Base-by-base conservation (phyloP, 2,329 filamentous ascomycete species). In the Botryotinia globosa region DNA sequence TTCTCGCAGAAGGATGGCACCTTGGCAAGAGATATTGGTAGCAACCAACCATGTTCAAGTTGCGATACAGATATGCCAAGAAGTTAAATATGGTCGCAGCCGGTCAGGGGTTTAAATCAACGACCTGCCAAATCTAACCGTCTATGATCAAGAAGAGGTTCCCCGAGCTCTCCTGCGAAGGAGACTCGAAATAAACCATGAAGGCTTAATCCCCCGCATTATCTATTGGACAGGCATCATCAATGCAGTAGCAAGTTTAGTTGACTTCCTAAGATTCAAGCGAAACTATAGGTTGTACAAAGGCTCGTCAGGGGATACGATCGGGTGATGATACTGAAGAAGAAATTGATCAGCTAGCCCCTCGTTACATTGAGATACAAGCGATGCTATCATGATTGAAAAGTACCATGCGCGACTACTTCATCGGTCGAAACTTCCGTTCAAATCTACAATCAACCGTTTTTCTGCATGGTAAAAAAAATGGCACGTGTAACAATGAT, bases 311-410 rank as follows among this genome's bases (percentile, higher is more conserved):
- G 70, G 64, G 70, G 51, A 34, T 39, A 18, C 59, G 18, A 51
- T 72, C 70, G 70, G 48, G 48, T 72, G 70, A 72, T 61, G 39
- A n/a, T 18, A 25, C 51, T n/a, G 37, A 68, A 61, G 51, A 32
- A 72, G 70, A 48, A 69, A 59, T 48, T 51, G 62, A 67, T 68
- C 48, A 54, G 45, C 62, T 29, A 72, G 45, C 37, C 69, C 37
- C 62, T 66, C 48, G 18, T 42, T 68, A 56, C 59, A 56, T 59
- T 42, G 22, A 58, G 10, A 6, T 42, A 37, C 45, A 67, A 67
- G 62, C 45, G 4, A 56, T 58, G 14, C 25, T 39, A 72, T 39
- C 37, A 42, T 54, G 14, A 12, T 29, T 67, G 39, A 39, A 61
- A 18, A 39, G 16, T 44, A 14, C 34, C 39, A 68, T 42, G 32